Evolutionary conservation across 371 early-diverging fungal genomes (phyloP).

Genomic region (Aphelidium insulamus): DNA sequence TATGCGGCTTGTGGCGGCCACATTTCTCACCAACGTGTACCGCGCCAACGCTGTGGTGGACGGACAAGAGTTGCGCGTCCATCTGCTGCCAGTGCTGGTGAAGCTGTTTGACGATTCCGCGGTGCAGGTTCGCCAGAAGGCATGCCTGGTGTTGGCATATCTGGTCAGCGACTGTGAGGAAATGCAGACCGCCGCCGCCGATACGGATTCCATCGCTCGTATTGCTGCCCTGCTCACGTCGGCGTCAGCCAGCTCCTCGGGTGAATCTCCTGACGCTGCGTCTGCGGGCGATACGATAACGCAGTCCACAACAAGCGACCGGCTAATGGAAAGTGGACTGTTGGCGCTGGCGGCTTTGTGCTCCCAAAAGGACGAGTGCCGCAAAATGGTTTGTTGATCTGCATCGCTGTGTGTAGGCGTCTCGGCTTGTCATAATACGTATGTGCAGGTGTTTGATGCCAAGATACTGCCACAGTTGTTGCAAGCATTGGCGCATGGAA

Average conservation of each 20-base stretch:
- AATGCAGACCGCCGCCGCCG: conserved; percentile 54
- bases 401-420: not conserved
- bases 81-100: conserved; percentile 51
- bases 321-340: conserved; percentile 25
- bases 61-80: no score
- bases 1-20: conserved; percentile 42
- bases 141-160: conserved; percentile 45
- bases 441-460: conserved; percentile 35
- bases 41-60: conserved; percentile 33
- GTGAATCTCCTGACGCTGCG: no score
- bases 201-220: conserved; percentile 45
- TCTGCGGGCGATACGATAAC: no score
- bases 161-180: conserved; percentile 46
- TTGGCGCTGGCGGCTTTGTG: conserved; percentile 55
- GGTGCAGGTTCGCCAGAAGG: conserved; percentile 41
- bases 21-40: conserved; percentile 42
- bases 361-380: conserved; percentile 49
- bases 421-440: not conserved
- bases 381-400: conserved; percentile 24
- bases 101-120: conserved; percentile 35
- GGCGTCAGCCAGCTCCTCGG: no score
- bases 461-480: conserved; percentile 55
- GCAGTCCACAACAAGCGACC: no score
- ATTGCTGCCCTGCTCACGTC: no score
- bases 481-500: conserved; percentile 30